Evolutionary conservation across 225 moss, liverwort and hornwort species (phyloP).

Genomic region (Lunularia cruciata): DNA sequence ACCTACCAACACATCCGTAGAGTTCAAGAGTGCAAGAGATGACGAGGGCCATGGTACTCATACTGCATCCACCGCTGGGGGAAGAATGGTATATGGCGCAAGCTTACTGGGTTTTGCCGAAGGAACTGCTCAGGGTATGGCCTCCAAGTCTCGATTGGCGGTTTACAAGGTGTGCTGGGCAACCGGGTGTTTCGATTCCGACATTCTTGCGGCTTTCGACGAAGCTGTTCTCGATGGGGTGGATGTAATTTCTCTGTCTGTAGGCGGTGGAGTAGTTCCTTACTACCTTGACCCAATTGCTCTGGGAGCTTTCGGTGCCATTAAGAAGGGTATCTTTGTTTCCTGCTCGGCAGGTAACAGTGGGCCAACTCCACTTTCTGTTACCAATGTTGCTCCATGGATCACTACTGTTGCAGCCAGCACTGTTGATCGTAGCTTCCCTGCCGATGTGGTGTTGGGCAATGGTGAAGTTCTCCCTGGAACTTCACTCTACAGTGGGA

Average conservation of each 20-base stretch:
- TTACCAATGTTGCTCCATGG: slow-evolving; percentile 62
- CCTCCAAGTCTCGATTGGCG: slow-evolving; percentile 51
- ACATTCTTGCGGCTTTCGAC: slow-evolving; percentile 60
- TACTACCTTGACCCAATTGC: slow-evolving; percentile 38
- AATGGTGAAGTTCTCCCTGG: slow-evolving; percentile 52
- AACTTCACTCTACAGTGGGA: slow-evolving; percentile 81
- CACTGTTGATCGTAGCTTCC: slow-evolving; percentile 58
- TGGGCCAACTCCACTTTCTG: slow-evolving; percentile 38
- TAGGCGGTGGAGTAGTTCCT: slow-evolving; percentile 44
- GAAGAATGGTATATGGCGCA: slow-evolving; percentile 37
- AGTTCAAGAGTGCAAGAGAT: slow-evolving; percentile 60
- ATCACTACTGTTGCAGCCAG: slow-evolving; percentile 63
- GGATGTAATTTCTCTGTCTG: slow-evolving; percentile 62
- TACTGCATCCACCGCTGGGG: slow-evolving; percentile 56
- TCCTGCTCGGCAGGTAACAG: slow-evolving; percentile 56
- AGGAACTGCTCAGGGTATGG: slow-evolving; percentile 49
- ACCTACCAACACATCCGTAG: slow-evolving; percentile 53
- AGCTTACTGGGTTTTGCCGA: slow-evolving; percentile 43
- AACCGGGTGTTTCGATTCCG: slow-evolving; percentile 54
- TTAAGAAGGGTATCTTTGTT: slow-evolving; percentile 62
- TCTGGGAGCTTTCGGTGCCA: slow-evolving; percentile 54
- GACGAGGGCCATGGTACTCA: slow-evolving; percentile 67
- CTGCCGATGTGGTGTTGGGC: slow-evolving; percentile 60
- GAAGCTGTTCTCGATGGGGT: slow-evolving; percentile 66
- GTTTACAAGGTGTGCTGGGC: slow-evolving; percentile 61